Percentiles rank a stretch among this genome's conserved stretches.
Conservation (phyloP, 352 stramenopile species). For the Blastocystis sp. region DNA sequence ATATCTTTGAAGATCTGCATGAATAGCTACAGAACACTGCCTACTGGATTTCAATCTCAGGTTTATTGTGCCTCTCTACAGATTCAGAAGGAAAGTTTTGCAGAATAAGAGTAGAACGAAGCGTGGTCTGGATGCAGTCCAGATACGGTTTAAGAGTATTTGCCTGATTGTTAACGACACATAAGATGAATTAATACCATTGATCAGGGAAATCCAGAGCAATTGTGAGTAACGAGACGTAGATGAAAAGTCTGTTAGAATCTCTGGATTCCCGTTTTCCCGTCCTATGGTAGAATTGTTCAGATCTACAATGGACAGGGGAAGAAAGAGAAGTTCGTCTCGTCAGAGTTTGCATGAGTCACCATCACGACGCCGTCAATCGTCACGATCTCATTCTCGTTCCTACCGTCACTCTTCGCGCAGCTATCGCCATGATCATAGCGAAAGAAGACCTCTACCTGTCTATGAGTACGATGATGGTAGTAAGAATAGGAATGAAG, state of each 20-base stretch:
- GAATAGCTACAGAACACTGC: slow-evolving; percentile 13
- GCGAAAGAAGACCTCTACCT: neutral
- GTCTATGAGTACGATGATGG: slow-evolving; percentile 48
- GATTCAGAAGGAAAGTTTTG: slow-evolving; percentile 92
- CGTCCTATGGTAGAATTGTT: too few relatives aligned
- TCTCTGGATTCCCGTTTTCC: too few relatives aligned
- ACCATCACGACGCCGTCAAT: too few relatives aligned
- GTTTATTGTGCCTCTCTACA: slow-evolving; percentile 92
- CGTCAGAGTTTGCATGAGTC: too few relatives aligned
- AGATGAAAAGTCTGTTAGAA: too few relatives aligned
- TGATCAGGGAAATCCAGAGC: neutral
- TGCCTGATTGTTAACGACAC: slow-evolving; percentile 10
- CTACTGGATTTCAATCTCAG: slow-evolving; percentile 86
- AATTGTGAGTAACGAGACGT: neutral
- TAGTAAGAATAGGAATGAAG: slow-evolving; percentile 19
- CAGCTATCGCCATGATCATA: neutral
- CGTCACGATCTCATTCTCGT: neutral
- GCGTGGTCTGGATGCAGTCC: slow-evolving; percentile 83
- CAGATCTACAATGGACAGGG: too few relatives aligned
- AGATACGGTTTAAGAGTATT: slow-evolving; percentile 84
- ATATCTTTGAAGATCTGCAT: slow-evolving; percentile 68
- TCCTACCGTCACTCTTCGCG: neutral
- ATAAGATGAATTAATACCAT: neutral
- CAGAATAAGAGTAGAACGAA: slow-evolving; percentile 85
- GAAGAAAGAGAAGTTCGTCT: too few relatives aligned